Conservation (phyloP, 192 early-diverging fungal species). For the Entomortierella chlamydospora region DNA sequence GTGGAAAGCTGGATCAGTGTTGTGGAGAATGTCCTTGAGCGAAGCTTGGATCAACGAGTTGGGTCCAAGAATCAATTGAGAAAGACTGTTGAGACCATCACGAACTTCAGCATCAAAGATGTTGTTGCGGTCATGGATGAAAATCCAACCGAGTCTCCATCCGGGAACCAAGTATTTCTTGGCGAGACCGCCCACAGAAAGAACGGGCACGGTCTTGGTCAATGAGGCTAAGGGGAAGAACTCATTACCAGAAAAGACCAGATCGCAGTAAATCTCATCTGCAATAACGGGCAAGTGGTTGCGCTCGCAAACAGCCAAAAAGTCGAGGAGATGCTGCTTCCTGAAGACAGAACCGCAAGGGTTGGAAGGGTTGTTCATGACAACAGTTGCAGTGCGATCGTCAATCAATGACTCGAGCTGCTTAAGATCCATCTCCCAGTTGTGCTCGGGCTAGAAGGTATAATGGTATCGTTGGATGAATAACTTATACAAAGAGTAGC, state of each 20-base stretch:
- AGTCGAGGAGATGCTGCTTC: constrained; percentile 74
- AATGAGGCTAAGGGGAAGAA: constrained; percentile 79
- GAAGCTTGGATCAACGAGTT: constrained; percentile 85
- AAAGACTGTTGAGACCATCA: constrained; percentile 76
- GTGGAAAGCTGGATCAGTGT: constrained; percentile 76
- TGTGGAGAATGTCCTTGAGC: constrained; percentile 79
- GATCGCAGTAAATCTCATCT: constrained; percentile 93
- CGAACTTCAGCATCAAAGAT: constrained; percentile 69
- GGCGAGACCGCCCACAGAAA: constrained; percentile 86
- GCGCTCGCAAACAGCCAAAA: constrained; percentile 77
- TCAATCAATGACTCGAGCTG: constrained; percentile 87
- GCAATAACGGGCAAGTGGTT: constrained; percentile 86
- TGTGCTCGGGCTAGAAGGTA: constrained; percentile 68
- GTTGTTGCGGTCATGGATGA: constrained; percentile 78
- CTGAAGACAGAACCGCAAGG: constrained; percentile 92
- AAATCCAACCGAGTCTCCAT: constrained; percentile 92
- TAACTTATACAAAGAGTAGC: background rate
- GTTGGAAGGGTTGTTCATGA: constrained; percentile 94
- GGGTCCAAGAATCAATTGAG: constrained; percentile 83
- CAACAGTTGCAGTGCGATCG: constrained; percentile 79
- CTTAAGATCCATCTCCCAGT: constrained; percentile 88
- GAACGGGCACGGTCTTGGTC: constrained; percentile 84
- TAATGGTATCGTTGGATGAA: background rate
- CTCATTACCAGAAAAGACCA: constrained; percentile 74
- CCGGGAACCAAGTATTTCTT: constrained; percentile 94